These are phyloP conservation scores for Pythium dissotocum DNA, from an alignment of 352 stramenopile genomes.

Conservation along the genomic window DNA sequence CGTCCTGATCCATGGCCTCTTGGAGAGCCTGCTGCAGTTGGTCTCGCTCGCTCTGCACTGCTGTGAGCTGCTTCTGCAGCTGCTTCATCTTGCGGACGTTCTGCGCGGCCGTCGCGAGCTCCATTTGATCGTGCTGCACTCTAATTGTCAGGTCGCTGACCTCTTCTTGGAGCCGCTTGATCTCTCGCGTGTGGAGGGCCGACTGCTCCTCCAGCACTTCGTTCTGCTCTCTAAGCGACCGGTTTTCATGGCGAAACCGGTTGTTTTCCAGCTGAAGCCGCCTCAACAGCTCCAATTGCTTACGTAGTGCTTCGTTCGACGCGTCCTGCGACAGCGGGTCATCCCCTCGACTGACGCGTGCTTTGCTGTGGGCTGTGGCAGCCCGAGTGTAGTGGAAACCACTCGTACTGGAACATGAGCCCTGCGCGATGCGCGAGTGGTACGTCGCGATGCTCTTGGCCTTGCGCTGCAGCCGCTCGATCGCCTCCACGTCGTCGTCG, in stretches of 20 bases:
- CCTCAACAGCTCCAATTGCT: conserved; percentile 68
- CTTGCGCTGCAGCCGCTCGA: conserved; percentile 25
- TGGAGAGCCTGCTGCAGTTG: conserved; percentile 43
- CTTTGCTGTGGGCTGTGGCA: conserved; percentile 1
- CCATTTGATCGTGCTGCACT: conserved; percentile 41
- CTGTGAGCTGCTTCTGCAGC: conserved; percentile 41
- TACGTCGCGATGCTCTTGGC: conserved; percentile 28
- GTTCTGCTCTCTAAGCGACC: conserved; percentile 47
- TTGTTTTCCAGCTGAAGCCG: conserved; percentile 75
- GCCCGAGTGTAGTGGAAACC: conserved; percentile 5
- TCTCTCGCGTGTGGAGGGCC: conserved; percentile 45
- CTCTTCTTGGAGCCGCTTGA: conserved; percentile 49
- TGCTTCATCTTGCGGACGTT: conserved; percentile 48
- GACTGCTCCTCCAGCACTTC: conserved; percentile 45
- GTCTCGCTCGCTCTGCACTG: conserved; percentile 35
- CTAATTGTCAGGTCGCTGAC: conserved; percentile 31
- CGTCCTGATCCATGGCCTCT: conserved; percentile 35
- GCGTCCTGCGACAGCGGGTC: conserved; percentile 41
- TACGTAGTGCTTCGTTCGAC: conserved; percentile 65
- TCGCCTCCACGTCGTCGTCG: not conserved
- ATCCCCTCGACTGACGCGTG: conserved; percentile 37
- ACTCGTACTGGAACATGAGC: not conserved
- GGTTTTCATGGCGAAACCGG: conserved; percentile 57
- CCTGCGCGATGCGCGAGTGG: conserved; percentile 19
- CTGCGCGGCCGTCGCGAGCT: conserved; percentile 35